These are phyloP conservation scores for Rhizophora apiculata DNA, from an alignment of 345 rosid species.

Conservation along the genomic window DNA sequence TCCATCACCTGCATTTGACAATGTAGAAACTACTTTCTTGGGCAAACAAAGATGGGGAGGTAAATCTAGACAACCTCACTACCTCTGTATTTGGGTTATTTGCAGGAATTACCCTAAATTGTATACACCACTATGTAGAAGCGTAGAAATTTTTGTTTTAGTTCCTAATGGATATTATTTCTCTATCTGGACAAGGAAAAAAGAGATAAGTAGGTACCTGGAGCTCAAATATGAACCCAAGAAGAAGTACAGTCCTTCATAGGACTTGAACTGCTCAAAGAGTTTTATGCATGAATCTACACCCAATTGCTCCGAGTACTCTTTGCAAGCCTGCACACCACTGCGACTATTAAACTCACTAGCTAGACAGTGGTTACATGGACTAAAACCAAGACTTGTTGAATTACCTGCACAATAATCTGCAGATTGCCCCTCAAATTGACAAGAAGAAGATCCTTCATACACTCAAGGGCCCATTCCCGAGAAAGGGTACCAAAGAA, in stretches of 20 bases:
- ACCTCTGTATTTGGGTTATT: too few relatives aligned
- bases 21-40: not conserved
- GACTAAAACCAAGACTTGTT: conserved; percentile 14
- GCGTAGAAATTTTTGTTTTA: not conserved
- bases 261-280: conserved; percentile 94
- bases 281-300: conserved; percentile 88
- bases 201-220: conserved; percentile 37
- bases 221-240: conserved; percentile 90
- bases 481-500: conserved; percentile 91
- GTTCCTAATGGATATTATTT: not conserved
- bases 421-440: conserved; percentile 91
- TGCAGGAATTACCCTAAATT: not conserved
- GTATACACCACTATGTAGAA: not conserved
- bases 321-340: conserved; percentile 75
- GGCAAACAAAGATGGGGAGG: too few relatives aligned
- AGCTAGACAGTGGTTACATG: conserved; percentile 6
- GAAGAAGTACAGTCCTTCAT: conserved; percentile 93
- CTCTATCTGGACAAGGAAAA: not conserved
- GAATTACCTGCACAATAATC: conserved; percentile 85
- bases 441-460: conserved; percentile 91
- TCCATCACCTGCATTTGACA: not conserved
- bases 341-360: not conserved
- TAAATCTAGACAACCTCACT: too few relatives aligned
- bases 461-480: conserved; percentile 98
- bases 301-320: conserved; percentile 92